These are phyloP conservation scores for Pholiota microspora DNA, from an alignment of 768 basidiomycete species.

Conservation along the genomic window DNA sequence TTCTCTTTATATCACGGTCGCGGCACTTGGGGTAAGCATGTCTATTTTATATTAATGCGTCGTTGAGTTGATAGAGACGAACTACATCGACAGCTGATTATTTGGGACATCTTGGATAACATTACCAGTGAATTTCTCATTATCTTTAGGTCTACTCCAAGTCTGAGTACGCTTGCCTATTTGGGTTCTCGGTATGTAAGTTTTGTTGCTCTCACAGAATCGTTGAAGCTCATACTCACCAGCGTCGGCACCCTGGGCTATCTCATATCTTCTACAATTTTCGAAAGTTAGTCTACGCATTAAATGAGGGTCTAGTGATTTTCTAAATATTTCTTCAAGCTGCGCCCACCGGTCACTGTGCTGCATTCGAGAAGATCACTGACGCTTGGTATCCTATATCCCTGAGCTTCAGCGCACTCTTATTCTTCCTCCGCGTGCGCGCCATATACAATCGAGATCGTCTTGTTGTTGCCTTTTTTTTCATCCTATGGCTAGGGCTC, in stretches of 20 bases:
- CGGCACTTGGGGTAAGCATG: background rate
- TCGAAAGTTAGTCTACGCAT: conserved; percentile 4
- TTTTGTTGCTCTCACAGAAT: background rate
- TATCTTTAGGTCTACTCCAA: conserved; percentile 14
- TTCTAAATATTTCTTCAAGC: conserved; percentile 5
- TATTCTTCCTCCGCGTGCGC: conserved; percentile 25
- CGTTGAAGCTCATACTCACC: background rate
- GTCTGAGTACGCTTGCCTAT: conserved; percentile 22
- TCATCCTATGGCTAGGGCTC: conserved; percentile 26
- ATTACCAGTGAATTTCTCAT: conserved; percentile 20
- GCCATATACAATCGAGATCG: conserved; percentile 20
- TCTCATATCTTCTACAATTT: conserved; percentile 1
- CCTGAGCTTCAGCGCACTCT: conserved; percentile 17
- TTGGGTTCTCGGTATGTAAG: conserved; percentile 21
- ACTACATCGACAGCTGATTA: background rate
- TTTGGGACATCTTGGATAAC: conserved; percentile 28
- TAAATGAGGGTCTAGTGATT: background rate
- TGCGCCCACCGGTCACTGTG: conserved; percentile 15
- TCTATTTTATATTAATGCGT: background rate
- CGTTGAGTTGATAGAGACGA: background rate
- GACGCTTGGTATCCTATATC: conserved; percentile 16
- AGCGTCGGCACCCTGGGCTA: conserved; percentile 7
- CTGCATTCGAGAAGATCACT: conserved; percentile 6
- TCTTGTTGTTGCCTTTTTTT: conserved; percentile 19
- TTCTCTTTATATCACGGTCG: background rate